A percentile compares a stretch with the other conserved stretches of the same genome.
These are phyloP conservation scores for Opeltia flavorubescens DNA, from an alignment of 495 filamentous ascomycete species.

Conservation along the genomic window DNA sequence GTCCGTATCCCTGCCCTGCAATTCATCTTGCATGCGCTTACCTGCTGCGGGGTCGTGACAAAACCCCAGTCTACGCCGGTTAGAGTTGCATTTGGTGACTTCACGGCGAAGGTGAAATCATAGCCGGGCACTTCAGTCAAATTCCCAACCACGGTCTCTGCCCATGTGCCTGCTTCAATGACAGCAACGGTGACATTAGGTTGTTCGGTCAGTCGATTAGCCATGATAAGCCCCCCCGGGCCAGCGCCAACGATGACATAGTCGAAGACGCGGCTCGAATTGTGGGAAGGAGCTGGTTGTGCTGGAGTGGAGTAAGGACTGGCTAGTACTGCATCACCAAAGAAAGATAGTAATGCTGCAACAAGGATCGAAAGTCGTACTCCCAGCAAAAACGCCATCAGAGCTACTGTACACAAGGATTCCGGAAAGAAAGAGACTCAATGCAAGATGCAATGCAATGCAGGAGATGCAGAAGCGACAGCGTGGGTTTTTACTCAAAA, in stretches of 20 bases:
- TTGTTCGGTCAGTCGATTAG: conserved; percentile 8
- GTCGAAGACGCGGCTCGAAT: too few species aligned
- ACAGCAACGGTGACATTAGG: conserved; percentile 3
- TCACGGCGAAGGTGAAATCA: conserved; percentile 11
- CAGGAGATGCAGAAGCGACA: too few species aligned
- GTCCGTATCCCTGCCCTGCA: background rate
- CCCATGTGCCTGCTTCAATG: conserved; percentile 4
- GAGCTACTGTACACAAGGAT: too few species aligned
- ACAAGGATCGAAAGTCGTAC: too few species aligned
- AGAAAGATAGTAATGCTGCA: too few species aligned
- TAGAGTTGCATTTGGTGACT: conserved; percentile 2
- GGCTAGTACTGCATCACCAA: too few species aligned
- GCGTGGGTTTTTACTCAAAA: too few species aligned
- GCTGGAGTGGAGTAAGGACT: too few species aligned
- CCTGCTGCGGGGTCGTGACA: conserved; percentile 23
- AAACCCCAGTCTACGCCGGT: conserved; percentile 35
- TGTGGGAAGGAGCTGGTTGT: too few species aligned
- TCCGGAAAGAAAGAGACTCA: too few species aligned
- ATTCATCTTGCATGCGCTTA: conserved; percentile 4
- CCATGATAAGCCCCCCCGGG: conserved; percentile 32
- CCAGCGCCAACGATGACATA: conserved; percentile 38
- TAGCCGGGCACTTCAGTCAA: background rate
- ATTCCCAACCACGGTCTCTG: conserved; percentile 2
- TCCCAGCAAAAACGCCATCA: too few species aligned
- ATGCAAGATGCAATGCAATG: too few species aligned